A percentile compares a stretch with the other conserved stretches of the same genome.
phyloP scores from a whole-genome alignment of 352 stramenopile genomes.

The Phytophthora pini region DNA sequence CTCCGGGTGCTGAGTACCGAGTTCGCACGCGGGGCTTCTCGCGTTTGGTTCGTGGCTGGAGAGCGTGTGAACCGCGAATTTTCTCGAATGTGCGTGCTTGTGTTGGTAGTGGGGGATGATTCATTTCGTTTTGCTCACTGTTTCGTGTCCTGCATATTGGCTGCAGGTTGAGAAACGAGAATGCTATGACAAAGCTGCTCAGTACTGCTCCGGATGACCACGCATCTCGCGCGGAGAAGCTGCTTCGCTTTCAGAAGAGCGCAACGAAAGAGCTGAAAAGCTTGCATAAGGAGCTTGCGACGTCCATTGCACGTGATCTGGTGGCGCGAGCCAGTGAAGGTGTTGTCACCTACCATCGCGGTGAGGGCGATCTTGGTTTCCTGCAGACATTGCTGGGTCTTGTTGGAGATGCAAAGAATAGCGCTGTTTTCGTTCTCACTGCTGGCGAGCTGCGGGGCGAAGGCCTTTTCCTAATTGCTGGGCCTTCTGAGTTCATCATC shows the following conservation, averaged over 20 bases:
- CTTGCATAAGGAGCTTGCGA: slow-evolving; percentile 75
- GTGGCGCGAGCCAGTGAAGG: slow-evolving; percentile 28
- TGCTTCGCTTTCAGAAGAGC: slow-evolving; percentile 67
- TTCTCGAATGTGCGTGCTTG: slow-evolving; percentile 62
- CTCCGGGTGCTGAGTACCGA: slow-evolving; percentile 82
- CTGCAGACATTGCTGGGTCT: slow-evolving; percentile 61
- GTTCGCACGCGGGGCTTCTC: slow-evolving; percentile 62
- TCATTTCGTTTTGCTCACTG: no score
- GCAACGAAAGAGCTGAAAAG: slow-evolving; percentile 73
- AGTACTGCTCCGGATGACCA: slow-evolving; percentile 76
- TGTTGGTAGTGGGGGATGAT: background rate
- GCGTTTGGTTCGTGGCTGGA: slow-evolving; percentile 88
- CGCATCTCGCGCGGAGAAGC: slow-evolving; percentile 63
- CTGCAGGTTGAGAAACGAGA: slow-evolving; percentile 64
- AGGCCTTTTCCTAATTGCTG: slow-evolving; percentile 75
- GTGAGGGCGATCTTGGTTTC: slow-evolving; percentile 73
- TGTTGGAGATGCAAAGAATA: slow-evolving; percentile 51
- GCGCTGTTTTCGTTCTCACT: slow-evolving; percentile 54
- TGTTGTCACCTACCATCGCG: slow-evolving; percentile 65
- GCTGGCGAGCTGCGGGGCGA: slow-evolving; percentile 55
- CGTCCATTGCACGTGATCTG: slow-evolving; percentile 55
- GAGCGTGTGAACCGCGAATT: slow-evolving; percentile 84
- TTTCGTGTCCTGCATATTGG: no score
- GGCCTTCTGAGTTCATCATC: slow-evolving; percentile 60
- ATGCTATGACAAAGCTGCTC: slow-evolving; percentile 74